Percentiles rank a stretch among this genome's conserved stretches.
Conservation (phyloP, 2,329 filamentous ascomycete species). For the Exophiala calicioides region DNA sequence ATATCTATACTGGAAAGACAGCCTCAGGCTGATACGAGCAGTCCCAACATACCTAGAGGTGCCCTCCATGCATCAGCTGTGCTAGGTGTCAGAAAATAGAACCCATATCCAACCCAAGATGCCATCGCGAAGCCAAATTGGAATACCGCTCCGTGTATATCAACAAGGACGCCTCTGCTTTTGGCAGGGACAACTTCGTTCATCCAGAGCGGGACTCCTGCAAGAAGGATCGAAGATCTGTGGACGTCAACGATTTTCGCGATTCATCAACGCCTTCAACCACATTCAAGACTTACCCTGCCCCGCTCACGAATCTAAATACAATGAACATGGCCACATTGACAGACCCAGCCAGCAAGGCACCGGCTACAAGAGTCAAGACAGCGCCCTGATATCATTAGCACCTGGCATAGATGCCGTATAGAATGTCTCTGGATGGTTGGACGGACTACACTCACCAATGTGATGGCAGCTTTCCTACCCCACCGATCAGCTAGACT, state of each 20-base stretch:
- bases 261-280: no score
- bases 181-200: background rate
- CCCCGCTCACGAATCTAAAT: conserved; percentile 43
- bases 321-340: conserved; percentile 29
- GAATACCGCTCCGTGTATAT: background rate
- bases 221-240: conserved; percentile 33
- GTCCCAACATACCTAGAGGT: no score
- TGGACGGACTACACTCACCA: background rate
- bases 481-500: background rate
- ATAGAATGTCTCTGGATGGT: no score
- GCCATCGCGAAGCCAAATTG: background rate
- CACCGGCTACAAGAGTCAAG: conserved; percentile 31
- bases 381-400: background rate
- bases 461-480: background rate
- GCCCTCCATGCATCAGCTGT: background rate
- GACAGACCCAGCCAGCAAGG: conserved; percentile 38
- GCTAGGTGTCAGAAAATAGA: background rate
- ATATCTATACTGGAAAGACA: no score
- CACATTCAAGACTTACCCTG: no score
- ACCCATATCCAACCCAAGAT: conserved; percentile 4
- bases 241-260: no score
- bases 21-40: no score
- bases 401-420: no score
- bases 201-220: background rate
- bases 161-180: background rate